Evolutionary conservation across 1,139 yeast species (phyloP), one percentile per base, ranked within the genome.

Genomic region (Pichia norvegensis): DNA sequence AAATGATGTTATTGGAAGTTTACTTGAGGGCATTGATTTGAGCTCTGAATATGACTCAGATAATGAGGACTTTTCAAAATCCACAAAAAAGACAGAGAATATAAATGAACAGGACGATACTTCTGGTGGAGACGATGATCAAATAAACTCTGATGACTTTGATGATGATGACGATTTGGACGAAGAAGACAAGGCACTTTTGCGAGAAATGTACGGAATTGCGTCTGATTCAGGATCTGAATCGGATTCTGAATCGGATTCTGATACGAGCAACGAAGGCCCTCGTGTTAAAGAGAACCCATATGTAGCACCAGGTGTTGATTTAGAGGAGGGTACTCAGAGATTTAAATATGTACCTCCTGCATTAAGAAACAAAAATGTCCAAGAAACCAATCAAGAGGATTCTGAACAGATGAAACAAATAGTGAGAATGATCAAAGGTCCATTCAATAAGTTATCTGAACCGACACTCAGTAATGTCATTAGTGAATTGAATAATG

Each of bases 401-500:
- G 67, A 62, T 2, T 66, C 82, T 7, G 81, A 78, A 48, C 80
- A 75, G 43, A 60, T 71, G 3, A 46, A 67, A 1, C 74, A 71
- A 38, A 67, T 88, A 38, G 73, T 75, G 48, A 78, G 78, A 54
- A 67, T 78, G 1, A 73, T 87, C 41, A 88, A 86, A 57, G 90
- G 96, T 52, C 79, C 87, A 1, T 69, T 92, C 55, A 94, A 94
- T 62, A 83, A 82, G 62, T 70, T 94, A 33, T 83, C 97, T 0
- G 97, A 92, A 55, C 79, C 95, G 1, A 94, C 90, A 54, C 70
- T 90, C 33, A 69, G 76, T 13, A 67, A 81, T 1, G 86, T 88
- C 46, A 79, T 85, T 19, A 73, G 76, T 47, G 86, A 86, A 29
- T 67, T 92, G 42, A 81, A 81, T 54, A 69, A 68, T 0, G 66